These are phyloP conservation scores for Eremothecium cymbalariae DNA, from an alignment of 1,139 yeast species.

Conservation along the genomic window DNA sequence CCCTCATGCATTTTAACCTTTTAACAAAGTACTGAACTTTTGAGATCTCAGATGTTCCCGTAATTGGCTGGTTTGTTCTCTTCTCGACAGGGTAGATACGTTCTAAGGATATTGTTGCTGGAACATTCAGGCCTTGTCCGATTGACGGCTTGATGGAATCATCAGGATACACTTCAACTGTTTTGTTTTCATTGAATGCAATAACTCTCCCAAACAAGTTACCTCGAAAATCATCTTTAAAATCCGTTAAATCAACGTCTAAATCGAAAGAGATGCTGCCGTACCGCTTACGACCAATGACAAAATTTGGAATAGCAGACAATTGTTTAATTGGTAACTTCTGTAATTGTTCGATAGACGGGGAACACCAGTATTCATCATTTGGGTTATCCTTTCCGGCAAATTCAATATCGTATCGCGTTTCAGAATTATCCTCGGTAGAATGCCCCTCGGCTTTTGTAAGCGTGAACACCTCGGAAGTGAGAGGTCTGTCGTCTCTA, in stretches of 20 bases:
- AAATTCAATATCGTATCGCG: not conserved
- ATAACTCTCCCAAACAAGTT: constrained; percentile 51
- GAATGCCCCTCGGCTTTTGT: constrained; percentile 14
- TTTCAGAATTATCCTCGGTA: constrained; percentile 1
- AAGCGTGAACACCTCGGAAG: constrained; percentile 2
- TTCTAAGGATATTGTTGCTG: constrained; percentile 75
- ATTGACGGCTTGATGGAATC: constrained; percentile 46
- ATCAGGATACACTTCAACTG: constrained; percentile 62
- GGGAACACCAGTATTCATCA: constrained; percentile 73
- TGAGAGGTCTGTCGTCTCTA: constrained; percentile 6
- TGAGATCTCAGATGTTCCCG: constrained; percentile 35
- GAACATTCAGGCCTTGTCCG: constrained; percentile 74
- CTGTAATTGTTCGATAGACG: constrained; percentile 50
- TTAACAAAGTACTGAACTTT: constrained; percentile 44
- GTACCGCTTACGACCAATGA: constrained; percentile 64
- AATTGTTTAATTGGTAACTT: constrained; percentile 45
- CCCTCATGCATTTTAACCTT: constrained; percentile 44
- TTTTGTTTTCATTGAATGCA: constrained; percentile 44
- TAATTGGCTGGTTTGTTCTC: constrained; percentile 32
- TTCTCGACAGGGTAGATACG: constrained; percentile 46
- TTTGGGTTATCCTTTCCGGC: not conserved
- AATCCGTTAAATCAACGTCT: constrained; percentile 64
- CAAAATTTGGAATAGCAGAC: constrained; percentile 53
- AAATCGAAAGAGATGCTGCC: constrained; percentile 68
- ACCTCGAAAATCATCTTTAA: constrained; percentile 38